phyloP scores from a whole-genome alignment of 139 green algal species.

The Chara braunii region DNA sequence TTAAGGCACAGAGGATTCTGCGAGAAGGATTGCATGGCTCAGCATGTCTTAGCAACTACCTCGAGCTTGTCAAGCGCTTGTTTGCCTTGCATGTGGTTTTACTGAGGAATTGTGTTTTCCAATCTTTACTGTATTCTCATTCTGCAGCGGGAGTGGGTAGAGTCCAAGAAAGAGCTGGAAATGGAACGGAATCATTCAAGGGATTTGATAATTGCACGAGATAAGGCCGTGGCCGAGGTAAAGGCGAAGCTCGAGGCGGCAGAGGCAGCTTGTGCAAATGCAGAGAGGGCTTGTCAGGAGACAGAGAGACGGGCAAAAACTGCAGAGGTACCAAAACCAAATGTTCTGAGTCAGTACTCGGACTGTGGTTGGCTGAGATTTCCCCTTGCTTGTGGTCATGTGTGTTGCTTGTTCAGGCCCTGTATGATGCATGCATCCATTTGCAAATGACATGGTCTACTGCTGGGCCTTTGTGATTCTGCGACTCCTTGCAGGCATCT shows the following conservation, averaged over 20 bases:
- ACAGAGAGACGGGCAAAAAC: background rate
- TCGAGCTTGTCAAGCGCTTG: background rate
- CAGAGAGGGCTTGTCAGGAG: constrained; percentile 16
- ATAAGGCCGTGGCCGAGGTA: constrained; percentile 4
- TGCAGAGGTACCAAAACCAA: no score
- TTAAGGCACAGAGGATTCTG: no score
- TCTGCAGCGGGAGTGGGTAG: constrained; percentile 31
- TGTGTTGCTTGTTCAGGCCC: no score
- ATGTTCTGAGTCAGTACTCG: no score
- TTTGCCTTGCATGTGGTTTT: background rate
- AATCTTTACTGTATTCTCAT: background rate
- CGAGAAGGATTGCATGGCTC: no score
- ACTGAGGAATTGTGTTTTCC: background rate
- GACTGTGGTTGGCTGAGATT: no score
- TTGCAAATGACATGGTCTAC: no score
- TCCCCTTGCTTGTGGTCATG: no score
- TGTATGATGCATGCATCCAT: no score
- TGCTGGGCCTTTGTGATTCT: no score
- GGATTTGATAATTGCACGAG: background rate
- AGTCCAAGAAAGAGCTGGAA: constrained; percentile 15
- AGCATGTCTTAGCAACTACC: no score
- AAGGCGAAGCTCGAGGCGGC: constrained; percentile 5
- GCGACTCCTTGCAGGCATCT: no score
- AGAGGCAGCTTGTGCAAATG: background rate
- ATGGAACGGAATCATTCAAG: constrained; percentile 1